Base-by-base conservation (phyloP, 1,284 basidiomycete genomes). In the Cryptococcus sp. region DNA sequence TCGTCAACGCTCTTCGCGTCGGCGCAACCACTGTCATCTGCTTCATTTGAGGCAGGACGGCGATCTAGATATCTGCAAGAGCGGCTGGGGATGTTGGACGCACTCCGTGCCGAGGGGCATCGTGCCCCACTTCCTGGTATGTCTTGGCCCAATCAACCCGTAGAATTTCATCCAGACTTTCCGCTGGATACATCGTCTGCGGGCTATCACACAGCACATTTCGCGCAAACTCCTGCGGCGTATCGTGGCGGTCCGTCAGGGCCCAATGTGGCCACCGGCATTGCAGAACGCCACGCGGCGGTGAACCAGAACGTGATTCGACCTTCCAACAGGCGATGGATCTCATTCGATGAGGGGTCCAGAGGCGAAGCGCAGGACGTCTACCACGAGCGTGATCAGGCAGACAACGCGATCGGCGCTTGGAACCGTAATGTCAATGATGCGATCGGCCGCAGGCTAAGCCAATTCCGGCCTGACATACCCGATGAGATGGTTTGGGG, bases 351-450 rank as follows among this genome's bases (percentile, higher is more conserved):
- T 17, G 57, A 58, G 50, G 48, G 48, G 25, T 45, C 52, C 34
- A 46, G 55, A 41, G 29, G 26, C 26, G 26, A 34, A 34, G 8
- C 29, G 29, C 29, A 34, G 13, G 55, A 57, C 34, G 48, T n/a
- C 23, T 49, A 46, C 7, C 40, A 52, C 29, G 41, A 26, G 13
- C 52, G 46, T 5, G 56, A 54, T 20, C 23, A 34, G 37, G 16
- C 15, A 19, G 44, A 26, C 8, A 15, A 23, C n/a, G 29, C 41
- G n/a, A 20, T 49, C 23, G 53, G 54, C 37, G 26, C 43, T 15
- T 50, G 55, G 54, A 52, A 61, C 25, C 29, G 55, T n/a, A 53
- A 61, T 50, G 45, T 61, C 29, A 52, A 61, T 22, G 54, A 57
- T 5, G 50, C 46, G 2, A 40, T 61, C 37, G 59, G 55, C 17